Evolutionary conservation across 2,329 filamentous ascomycete species (phyloP).

Genomic region (Penicillium brasilianum): DNA sequence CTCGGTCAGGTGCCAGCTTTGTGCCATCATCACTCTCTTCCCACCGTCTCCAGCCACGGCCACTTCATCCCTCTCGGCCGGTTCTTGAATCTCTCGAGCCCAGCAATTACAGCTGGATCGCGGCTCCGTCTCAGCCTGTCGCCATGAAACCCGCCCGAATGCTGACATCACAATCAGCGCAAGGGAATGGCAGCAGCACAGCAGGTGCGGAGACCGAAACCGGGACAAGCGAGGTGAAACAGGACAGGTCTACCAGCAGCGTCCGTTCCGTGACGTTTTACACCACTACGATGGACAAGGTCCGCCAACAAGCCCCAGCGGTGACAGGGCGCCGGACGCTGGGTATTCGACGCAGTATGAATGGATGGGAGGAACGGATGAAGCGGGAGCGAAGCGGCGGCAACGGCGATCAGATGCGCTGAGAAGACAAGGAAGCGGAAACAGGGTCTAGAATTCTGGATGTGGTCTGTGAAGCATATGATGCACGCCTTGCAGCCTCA

Average conservation of each 20-base stretch:
- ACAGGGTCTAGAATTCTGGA: slow-evolving; percentile 16
- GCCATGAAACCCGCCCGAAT: slow-evolving; percentile 27
- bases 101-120: slow-evolving; percentile 44
- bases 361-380: slow-evolving; percentile 49
- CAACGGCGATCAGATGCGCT: slow-evolving; percentile 26
- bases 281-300: slow-evolving; percentile 47
- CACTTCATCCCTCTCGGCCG: slow-evolving; percentile 39
- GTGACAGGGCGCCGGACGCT: slow-evolving; percentile 43
- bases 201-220: slow-evolving; percentile 20
- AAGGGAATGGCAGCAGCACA: slow-evolving; percentile 12
- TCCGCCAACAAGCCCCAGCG: slow-evolving; percentile 32
- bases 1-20: slow-evolving; percentile 14
- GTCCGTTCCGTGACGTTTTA: slow-evolving; percentile 45
- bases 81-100: slow-evolving; percentile 38
- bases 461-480: neutral
- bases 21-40: slow-evolving; percentile 32
- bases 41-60: slow-evolving; percentile 41
- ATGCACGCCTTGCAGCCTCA: slow-evolving; percentile 17
- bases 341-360: slow-evolving; percentile 50
- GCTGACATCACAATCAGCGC: slow-evolving; percentile 20
- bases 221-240: slow-evolving; percentile 34
- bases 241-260: slow-evolving; percentile 27
- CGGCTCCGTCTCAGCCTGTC: slow-evolving; percentile 29
- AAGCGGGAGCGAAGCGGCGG: slow-evolving; percentile 31
- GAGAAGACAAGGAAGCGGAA: slow-evolving; percentile 5